Conservation (phyloP, 2,329 filamentous ascomycete species). For the Pyrenochaeta sp. region DNA sequence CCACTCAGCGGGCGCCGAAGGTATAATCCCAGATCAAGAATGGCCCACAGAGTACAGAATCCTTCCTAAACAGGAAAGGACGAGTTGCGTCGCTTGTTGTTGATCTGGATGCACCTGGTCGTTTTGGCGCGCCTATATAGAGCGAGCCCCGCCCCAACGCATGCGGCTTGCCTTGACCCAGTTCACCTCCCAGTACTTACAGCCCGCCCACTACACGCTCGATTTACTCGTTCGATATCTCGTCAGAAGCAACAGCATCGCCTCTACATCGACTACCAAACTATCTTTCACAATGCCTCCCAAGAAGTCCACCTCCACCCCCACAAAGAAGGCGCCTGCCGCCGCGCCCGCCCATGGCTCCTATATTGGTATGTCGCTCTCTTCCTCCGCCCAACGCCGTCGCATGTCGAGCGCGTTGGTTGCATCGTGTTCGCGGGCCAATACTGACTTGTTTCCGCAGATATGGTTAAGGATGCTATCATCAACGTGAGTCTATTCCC, state of each 20-base stretch:
- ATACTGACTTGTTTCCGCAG: slow-evolving; percentile 63
- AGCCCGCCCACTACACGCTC: slow-evolving; percentile 25
- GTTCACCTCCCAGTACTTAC: slow-evolving; percentile 33
- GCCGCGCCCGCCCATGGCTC: slow-evolving; percentile 65
- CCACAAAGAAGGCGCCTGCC: slow-evolving; percentile 65
- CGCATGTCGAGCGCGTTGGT: slow-evolving; percentile 49
- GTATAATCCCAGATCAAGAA: slow-evolving; percentile 32
- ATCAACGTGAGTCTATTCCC: slow-evolving; percentile 69
- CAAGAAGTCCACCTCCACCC: slow-evolving; percentile 66
- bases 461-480: slow-evolving; percentile 78
- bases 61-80: slow-evolving; percentile 43
- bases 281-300: slow-evolving; percentile 64
- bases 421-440: slow-evolving; percentile 59
- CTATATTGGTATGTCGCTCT: slow-evolving; percentile 68
- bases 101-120: slow-evolving; percentile 39
- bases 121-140: slow-evolving; percentile 43
- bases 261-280: slow-evolving; percentile 32
- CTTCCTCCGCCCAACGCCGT: slow-evolving; percentile 56
- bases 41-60: slow-evolving; percentile 29
- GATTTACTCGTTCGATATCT: slow-evolving; percentile 31
- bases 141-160: slow-evolving; percentile 33
- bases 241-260: slow-evolving; percentile 44
- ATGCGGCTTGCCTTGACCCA: slow-evolving; percentile 30
- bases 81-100: slow-evolving; percentile 29
- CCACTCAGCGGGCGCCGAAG: slow-evolving; percentile 28